Conservation (phyloP, 73 alveolate genomes). For the Stentor coeruleus region DNA sequence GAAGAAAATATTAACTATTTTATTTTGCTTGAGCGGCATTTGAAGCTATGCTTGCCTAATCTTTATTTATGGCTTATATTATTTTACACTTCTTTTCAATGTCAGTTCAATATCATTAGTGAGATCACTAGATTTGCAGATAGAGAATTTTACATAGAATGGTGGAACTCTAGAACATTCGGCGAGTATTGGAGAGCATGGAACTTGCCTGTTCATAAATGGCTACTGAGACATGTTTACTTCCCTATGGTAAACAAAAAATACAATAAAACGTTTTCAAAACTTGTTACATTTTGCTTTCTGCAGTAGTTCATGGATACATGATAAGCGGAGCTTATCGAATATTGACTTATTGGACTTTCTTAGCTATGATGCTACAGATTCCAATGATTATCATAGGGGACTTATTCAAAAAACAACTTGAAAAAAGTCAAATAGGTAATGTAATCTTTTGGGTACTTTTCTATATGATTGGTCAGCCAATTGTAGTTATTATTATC, state of each 20-base stretch:
- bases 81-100: not conserved
- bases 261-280: constrained; percentile 43
- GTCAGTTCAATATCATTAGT: constrained; percentile 39
- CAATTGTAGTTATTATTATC: constrained; percentile 61
- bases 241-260: constrained; percentile 69
- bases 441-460: constrained; percentile 72
- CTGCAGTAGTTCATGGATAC: constrained; percentile 83
- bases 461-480: constrained; percentile 78
- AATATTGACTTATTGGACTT: constrained; percentile 53
- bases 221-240: constrained; percentile 76
- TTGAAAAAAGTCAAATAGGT: constrained; percentile 48
- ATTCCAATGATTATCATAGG: constrained; percentile 70
- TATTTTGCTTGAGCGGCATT: constrained; percentile 36
- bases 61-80: constrained; percentile 71
- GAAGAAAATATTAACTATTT: constrained; percentile 29
- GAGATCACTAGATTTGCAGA: constrained; percentile 57
- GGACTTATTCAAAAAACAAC: constrained; percentile 56
- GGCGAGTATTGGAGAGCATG: constrained; percentile 64
- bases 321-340: constrained; percentile 60
- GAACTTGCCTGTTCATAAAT: constrained; percentile 87
- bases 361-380: constrained; percentile 63
- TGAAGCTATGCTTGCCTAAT: constrained; percentile 63
- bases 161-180: constrained; percentile 65
- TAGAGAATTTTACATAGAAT: constrained; percentile 57
- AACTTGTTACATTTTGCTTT: constrained; percentile 58